Percentiles rank a stretch among this genome's conserved stretches.
phyloP scores from a whole-genome alignment of 345 rosid species.

The Viola odorata region DNA sequence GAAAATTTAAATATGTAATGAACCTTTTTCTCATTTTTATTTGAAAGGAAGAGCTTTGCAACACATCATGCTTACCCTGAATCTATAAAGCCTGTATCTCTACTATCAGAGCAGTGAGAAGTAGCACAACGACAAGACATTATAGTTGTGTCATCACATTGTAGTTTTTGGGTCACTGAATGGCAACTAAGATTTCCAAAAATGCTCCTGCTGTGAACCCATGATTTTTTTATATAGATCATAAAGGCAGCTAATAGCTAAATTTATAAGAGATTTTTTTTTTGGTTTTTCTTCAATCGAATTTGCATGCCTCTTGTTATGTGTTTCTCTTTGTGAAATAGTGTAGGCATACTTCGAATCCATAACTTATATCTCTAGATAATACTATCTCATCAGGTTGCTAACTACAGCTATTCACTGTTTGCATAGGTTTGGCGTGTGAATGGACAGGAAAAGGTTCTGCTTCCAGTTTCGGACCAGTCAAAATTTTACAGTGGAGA shows the following conservation, averaged over 20 bases:
- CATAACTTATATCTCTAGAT: not conserved
- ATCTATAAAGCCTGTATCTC: too few species aligned
- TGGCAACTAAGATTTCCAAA: not conserved
- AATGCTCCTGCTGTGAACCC: not conserved
- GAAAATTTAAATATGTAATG: too few species aligned
- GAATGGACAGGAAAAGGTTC: slow-evolving; percentile 62
- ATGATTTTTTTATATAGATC: too few species aligned
- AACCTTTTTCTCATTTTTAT: too few species aligned
- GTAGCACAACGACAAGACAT: too few species aligned
- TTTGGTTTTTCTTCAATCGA: not conserved
- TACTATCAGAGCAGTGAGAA: too few species aligned
- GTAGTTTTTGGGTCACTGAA: too few species aligned
- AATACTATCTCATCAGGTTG: not conserved
- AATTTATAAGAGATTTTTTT: not conserved
- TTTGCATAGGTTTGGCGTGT: slow-evolving; percentile 78
- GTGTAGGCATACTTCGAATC: not conserved
- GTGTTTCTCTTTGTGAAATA: too few species aligned
- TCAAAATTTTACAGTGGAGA: slow-evolving; percentile 85
- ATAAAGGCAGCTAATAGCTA: too few species aligned
- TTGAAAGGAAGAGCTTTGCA: too few species aligned
- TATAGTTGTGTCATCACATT: too few species aligned
- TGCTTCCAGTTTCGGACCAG: slow-evolving; percentile 74
- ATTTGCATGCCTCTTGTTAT: not conserved
- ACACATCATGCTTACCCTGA: too few species aligned
- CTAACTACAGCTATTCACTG: slow-evolving; percentile 15